Percentiles rank a stretch among this genome's conserved stretches.
Evolutionary conservation across 2,329 filamentous ascomycete species (phyloP).

Genomic region (Alternaria arbusti): DNA sequence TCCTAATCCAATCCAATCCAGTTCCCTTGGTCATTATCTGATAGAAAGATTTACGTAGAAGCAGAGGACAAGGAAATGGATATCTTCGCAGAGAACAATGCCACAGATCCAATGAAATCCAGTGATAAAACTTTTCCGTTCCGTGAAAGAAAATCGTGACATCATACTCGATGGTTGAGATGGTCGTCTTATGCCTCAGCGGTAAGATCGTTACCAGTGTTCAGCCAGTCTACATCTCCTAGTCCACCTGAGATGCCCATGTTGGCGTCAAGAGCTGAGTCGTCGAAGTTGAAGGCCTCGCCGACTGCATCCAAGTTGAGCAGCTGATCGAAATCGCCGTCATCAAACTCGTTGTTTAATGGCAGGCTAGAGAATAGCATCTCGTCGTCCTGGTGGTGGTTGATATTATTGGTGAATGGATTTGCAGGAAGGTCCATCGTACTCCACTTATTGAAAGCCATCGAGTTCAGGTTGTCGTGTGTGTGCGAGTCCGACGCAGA

Average conservation of each 20-base stretch:
- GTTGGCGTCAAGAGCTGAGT: slow-evolving; percentile 26
- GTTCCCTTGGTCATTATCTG: neutral
- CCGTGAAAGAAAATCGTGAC: neutral
- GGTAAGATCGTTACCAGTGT: slow-evolving; percentile 10
- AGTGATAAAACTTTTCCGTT: neutral
- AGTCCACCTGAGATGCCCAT: slow-evolving; percentile 17
- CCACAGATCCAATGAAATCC: slow-evolving; percentile 3
- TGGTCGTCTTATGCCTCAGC: slow-evolving; percentile 15
- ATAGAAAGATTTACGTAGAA: neutral
- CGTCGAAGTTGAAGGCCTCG: slow-evolving; percentile 46
- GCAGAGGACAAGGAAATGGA: neutral
- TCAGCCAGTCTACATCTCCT: slow-evolving; percentile 27
- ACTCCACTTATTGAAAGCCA: slow-evolving; percentile 29
- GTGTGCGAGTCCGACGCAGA: slow-evolving; percentile 1
- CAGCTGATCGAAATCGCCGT: slow-evolving; percentile 49
- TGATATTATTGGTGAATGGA: slow-evolving; percentile 29
- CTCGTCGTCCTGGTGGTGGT: slow-evolving; percentile 45
- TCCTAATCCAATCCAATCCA: neutral
- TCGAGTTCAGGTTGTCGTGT: neutral
- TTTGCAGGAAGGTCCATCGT: slow-evolving; percentile 23
- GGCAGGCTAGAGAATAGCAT: slow-evolving; percentile 44
- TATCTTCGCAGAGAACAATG: slow-evolving; percentile 1
- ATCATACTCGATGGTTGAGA: neutral
- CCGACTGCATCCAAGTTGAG: slow-evolving; percentile 51
- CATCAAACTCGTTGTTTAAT: slow-evolving; percentile 48